phyloP scores from a whole-genome alignment of 2,329 filamentous ascomycete genomes.

The Fusarium tupiense region DNA sequence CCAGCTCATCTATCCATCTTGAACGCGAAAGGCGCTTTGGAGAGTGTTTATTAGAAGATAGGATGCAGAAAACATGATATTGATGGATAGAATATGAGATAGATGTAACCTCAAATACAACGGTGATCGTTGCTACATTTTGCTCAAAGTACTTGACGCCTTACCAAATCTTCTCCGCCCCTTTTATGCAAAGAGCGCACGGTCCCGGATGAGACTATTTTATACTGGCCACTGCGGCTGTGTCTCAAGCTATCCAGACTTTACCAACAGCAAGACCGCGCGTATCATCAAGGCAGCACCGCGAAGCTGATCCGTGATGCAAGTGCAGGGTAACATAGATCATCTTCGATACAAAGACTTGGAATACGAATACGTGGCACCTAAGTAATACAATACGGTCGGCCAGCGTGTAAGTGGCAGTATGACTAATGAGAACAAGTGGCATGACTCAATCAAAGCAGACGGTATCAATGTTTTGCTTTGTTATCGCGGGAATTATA shows the following conservation, averaged over 20 bases:
- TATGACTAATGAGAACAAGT: neutral
- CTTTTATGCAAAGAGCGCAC: neutral
- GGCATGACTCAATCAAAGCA: too few species aligned
- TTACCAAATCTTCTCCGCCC: neutral
- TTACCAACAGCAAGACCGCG: too few species aligned
- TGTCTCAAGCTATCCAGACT: neutral
- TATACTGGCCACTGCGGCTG: too few species aligned
- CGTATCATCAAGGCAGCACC: neutral
- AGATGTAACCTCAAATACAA: neutral
- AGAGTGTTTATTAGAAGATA: neutral
- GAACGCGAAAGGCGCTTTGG: neutral
- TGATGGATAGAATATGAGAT: too few species aligned
- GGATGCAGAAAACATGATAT: too few species aligned
- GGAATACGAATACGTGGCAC: neutral
- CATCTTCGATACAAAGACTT: too few species aligned
- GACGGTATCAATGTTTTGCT: neutral
- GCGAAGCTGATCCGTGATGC: neutral
- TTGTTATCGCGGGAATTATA: neutral
- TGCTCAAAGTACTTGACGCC: too few species aligned
- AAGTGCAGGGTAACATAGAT: neutral
- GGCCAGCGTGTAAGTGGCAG: neutral
- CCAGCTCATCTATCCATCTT: neutral
- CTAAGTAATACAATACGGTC: too few species aligned
- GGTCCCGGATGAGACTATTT: accelerated
- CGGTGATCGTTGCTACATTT: too few species aligned